phyloP scores from a whole-genome alignment of 148 eudicot genomes.

The Amaranthus palmeri region DNA sequence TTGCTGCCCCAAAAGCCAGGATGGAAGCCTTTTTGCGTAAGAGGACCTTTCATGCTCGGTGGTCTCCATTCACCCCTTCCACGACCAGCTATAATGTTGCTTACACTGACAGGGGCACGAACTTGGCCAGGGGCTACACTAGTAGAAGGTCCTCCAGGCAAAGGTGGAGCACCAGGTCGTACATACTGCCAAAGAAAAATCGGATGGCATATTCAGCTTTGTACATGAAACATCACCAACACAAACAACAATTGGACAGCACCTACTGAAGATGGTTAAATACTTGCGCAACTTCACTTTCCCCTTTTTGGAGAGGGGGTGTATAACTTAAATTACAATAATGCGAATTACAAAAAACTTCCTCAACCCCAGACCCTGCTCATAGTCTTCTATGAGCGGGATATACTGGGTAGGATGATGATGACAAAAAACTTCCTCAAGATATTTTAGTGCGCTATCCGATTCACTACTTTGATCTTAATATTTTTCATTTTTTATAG shows the following conservation, averaged over 20 bases:
- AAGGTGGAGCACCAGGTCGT: constrained; percentile 81
- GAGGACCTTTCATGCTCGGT: constrained; percentile 42
- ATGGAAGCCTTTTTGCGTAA: constrained; percentile 70
- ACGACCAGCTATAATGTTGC: constrained; percentile 52
- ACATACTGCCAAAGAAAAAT: constrained; percentile 58
- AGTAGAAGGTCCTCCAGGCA: constrained; percentile 53
- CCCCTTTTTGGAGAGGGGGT: not conserved
- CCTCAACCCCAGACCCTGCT: too few species aligned
- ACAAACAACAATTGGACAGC: not conserved
- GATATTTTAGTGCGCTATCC: too few species aligned
- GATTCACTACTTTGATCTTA: too few species aligned
- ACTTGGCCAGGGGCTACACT: constrained; percentile 53
- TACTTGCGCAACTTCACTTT: not conserved
- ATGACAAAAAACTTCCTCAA: too few species aligned
- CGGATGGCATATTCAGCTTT: not conserved
- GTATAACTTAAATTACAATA: not conserved
- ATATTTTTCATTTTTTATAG: too few species aligned
- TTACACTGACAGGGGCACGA: constrained; percentile 51
- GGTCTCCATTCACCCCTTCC: constrained; percentile 97
- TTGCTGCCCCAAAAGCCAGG: constrained; percentile 70
- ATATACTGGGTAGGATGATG: not conserved
- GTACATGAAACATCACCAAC: not conserved
- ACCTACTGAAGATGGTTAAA: not conserved
- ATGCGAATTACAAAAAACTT: too few species aligned
- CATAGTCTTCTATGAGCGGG: too few species aligned